Evolutionary conservation across 371 early-diverging fungal species (phyloP).

Genomic region (Nematocida major): DNA sequence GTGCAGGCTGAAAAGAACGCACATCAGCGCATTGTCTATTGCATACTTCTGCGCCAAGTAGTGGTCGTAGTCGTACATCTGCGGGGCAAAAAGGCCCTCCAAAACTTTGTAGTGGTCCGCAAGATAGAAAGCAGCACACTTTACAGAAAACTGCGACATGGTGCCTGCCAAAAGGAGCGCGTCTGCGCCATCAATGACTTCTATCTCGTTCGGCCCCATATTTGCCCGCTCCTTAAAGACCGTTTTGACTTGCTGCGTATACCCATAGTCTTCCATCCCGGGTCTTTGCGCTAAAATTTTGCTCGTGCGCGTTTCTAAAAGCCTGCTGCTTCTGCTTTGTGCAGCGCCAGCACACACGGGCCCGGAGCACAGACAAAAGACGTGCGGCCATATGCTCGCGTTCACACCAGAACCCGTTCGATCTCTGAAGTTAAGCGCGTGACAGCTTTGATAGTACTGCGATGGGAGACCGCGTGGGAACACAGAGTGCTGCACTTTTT

Average conservation of each 20-base stretch:
- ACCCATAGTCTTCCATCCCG: too few relatives aligned
- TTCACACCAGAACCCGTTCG: slow-evolving; percentile 6
- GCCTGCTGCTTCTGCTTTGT: too few relatives aligned
- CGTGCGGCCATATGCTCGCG: slow-evolving; percentile 9
- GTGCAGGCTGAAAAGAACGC: background rate
- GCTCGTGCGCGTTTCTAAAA: too few relatives aligned
- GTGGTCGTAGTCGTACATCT: slow-evolving; percentile 7
- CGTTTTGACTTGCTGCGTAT: too few relatives aligned
- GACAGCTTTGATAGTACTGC: slow-evolving; percentile 17
- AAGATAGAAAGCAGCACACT: background rate
- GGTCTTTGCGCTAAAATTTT: too few relatives aligned
- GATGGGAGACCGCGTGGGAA: slow-evolving; percentile 17
- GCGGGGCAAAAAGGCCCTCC: slow-evolving; percentile 5
- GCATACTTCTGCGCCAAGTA: slow-evolving; percentile 16
- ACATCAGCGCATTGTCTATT: background rate
- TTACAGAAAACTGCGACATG: background rate
- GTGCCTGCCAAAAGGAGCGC: too few relatives aligned
- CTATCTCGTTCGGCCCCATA: too few relatives aligned
- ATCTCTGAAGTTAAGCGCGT: slow-evolving; percentile 17
- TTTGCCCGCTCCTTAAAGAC: too few relatives aligned
- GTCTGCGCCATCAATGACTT: too few relatives aligned
- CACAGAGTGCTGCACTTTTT: slow-evolving; percentile 17
- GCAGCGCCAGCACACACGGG: too few relatives aligned
- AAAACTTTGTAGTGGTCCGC: background rate
- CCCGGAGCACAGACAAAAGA: too few relatives aligned